Evolutionary conservation across 306 rosid genomes (phyloP).

Genomic region (Albizia julibrissin): DNA sequence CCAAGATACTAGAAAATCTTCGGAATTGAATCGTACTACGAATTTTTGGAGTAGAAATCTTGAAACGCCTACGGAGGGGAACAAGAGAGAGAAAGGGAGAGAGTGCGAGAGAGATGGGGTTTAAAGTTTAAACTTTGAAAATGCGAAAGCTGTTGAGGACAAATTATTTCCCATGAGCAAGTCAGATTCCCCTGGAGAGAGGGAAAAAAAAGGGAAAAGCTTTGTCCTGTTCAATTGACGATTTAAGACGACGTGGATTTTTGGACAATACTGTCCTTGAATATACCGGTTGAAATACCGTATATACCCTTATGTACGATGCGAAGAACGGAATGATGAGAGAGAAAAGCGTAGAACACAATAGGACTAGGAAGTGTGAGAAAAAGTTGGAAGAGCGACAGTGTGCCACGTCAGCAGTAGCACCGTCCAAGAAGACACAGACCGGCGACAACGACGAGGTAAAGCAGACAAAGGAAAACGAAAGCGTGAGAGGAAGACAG

Average conservation of each 20-base stretch:
- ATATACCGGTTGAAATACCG: accelerated
- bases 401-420: conserved; percentile 46
- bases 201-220: background rate
- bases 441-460: conserved; percentile 28
- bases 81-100: conserved; percentile 27
- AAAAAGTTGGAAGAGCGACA: background rate
- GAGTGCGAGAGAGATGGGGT: conserved; percentile 10
- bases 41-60: conserved; percentile 1
- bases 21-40: background rate
- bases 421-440: conserved; percentile 31
- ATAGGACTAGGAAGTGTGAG: background rate
- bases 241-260: background rate
- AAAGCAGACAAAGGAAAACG: conserved; percentile 17
- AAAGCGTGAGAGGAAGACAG: conserved; percentile 31
- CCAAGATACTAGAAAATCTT: conserved; percentile 1
- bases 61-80: conserved; percentile 20
- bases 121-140: conserved; percentile 40
- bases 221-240: background rate
- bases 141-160: conserved; percentile 60
- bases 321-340: no score
- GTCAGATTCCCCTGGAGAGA: conserved; percentile 36
- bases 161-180: conserved; percentile 52
- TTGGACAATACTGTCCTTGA: background rate
- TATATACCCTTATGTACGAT: background rate
- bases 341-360: no score